Base-by-base conservation (phyloP, 1,284 basidiomycete genomes). In the Pseudozyma tsukubaensis region DNA sequence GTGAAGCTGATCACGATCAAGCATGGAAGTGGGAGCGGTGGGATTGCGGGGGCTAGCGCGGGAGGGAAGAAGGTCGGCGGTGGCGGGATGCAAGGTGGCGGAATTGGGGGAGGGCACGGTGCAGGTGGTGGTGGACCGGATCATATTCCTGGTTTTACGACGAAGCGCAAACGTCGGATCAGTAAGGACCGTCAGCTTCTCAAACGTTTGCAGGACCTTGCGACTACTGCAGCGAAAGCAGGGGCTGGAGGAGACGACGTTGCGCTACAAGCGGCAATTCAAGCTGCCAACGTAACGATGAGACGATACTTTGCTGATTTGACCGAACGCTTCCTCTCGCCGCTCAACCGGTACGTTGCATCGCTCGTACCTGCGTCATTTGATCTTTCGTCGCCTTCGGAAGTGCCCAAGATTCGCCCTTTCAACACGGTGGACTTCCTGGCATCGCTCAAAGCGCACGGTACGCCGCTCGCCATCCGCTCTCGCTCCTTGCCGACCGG, bases 271-370 rank as follows among this genome's bases (percentile, higher is more conserved):
- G 43, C 50, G 0, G 71, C 61, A 2, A 45, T 59, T 13, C 6
- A 43, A 7, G 48, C 59, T 18, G 79, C 79, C 7, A 81, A 89
- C 59, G 86, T 86, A 4, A 84, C 87, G n/a, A 87, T 98, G 34
- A 89, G 93, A 21, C 88, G 90, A 44, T 94, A 97, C 83, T 94
- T 98, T 85, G 90, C 91, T 59, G 90, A 92, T 50, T 88, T 96
- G 24, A 95, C 96, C 0, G 93, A 92, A 32, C 90, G 91, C 42
- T 88, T 98, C 64, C 89, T 98, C n/a, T 90, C 93, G 1, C 96
- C 96, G 0, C 88, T 99, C 3, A 92, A 95, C 78, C 90, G 95
- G 68, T 98, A 98, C 87, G 90, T 98, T 50, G 92, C 94, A 69
- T 93, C 92, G 39, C 40, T 82, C 45, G 59, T 73, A 32, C 59